These are phyloP conservation scores for Tylopilus plumbeoviolaceoides DNA, from an alignment of 768 basidiomycete genomes.

Conservation along the genomic window DNA sequence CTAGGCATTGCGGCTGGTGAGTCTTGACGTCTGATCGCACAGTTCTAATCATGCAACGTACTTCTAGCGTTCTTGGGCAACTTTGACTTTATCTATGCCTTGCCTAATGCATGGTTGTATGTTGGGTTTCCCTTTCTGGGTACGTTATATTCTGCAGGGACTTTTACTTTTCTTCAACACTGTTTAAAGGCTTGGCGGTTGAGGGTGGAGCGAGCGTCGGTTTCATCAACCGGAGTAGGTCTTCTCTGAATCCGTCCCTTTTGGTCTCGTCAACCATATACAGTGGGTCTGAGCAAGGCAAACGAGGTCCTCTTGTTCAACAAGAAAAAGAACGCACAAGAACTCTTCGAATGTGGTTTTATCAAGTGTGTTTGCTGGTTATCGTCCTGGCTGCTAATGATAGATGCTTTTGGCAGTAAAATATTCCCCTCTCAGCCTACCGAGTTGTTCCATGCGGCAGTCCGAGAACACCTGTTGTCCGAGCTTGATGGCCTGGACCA, in stretches of 20 bases:
- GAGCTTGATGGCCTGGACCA: conserved; percentile 59
- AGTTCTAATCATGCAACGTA: background rate
- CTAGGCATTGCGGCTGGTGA: conserved; percentile 65
- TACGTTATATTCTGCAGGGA: conserved; percentile 1
- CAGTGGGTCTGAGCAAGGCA: conserved; percentile 67
- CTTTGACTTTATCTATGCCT: conserved; percentile 70
- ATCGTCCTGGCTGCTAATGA: background rate
- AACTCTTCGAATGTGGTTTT: conserved; percentile 58
- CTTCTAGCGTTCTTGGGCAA: conserved; percentile 58
- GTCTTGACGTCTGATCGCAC: background rate
- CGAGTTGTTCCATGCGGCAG: conserved; percentile 50
- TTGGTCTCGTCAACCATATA: background rate
- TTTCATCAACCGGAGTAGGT: conserved; percentile 62
- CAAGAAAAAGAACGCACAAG: conserved; percentile 57
- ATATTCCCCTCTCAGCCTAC: conserved; percentile 53
- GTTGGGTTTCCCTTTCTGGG: conserved; percentile 69
- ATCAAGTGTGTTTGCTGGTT: conserved; percentile 46
- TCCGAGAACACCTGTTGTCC: conserved; percentile 45
- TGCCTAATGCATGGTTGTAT: conserved; percentile 58
- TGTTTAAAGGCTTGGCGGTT: conserved; percentile 50
- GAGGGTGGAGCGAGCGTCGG: conserved; percentile 69
- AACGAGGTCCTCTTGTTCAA: conserved; percentile 72
- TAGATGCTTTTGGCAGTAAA: conserved; percentile 36
- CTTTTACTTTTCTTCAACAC: conserved; percentile 1
- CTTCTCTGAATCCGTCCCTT: background rate